Evolutionary conservation across 192 early-diverging fungal species (phyloP), one percentile per base, ranked within the genome.

Genomic region (Irineochytrium annulatum): DNA sequence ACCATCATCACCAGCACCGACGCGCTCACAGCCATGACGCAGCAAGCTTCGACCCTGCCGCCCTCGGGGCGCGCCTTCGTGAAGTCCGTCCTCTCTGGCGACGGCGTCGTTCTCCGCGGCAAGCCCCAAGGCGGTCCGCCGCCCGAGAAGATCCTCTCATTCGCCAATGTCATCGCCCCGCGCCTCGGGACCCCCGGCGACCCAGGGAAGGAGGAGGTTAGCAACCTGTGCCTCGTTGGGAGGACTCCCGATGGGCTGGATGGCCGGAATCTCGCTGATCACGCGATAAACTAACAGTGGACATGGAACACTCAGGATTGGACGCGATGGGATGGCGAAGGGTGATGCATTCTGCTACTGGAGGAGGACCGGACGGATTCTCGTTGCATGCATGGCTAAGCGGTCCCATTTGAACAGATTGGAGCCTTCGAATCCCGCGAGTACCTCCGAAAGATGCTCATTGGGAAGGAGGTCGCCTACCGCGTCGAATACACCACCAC

Each of bases 391-490:
- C n/a, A n/a, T n/a, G n/a, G n/a, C n/a, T n/a, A n/a, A n/a, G n/a
- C n/a, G n/a, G n/a, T n/a, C 11, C n/a, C 37, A 13, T 41, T 41
- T n/a, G 11, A 8, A 6, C 46, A 67, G 65, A 17, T 35, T 30
- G 65, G 65, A 55, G 91, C 91, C 5, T 90, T 89, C 63, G 89
- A 89, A 57, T 80, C 93, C 26, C 88, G 94, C 34, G 91, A 99
- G 68, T 94, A 75, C 69, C 77, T 97, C 62, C 89, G 96, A 48
- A 82, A 82, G 55, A 73, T 91, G 2, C 59, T 93, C 6, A 87
- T 94, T 16, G 94, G 94, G 6, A 95, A 95, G 68, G 87, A 94
- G 52, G 88, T 97, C 33, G 70, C 75, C 46, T 94, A 92, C 79
- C 77, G 80, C 17, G 73, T 86, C 28, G 90, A 91, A 39, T 91